Percentiles rank a stretch among this genome's conserved stretches.
phyloP scores from a whole-genome alignment of 2,329 filamentous ascomycete genomes.

The Aureobasidium sp. region DNA sequence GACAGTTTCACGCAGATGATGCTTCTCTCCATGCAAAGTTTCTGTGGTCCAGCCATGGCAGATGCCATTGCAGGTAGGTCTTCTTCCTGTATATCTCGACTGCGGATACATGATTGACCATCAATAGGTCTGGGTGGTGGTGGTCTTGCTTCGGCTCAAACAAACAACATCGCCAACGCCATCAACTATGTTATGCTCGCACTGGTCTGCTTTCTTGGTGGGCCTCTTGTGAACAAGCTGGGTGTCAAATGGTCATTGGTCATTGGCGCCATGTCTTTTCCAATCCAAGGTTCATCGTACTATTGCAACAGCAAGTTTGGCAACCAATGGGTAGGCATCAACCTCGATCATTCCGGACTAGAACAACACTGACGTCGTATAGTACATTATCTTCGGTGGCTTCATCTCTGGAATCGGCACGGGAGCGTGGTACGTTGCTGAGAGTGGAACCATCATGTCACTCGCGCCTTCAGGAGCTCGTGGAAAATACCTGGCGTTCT shows the following conservation, averaged over 20 bases:
- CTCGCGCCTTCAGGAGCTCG: constrained; percentile 6
- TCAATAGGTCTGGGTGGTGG: constrained; percentile 9
- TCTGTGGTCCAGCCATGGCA: constrained; percentile 12
- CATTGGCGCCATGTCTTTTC: constrained; percentile 10
- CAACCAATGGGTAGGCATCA: constrained; percentile 6
- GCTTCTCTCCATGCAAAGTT: constrained; percentile 37
- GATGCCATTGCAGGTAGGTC: constrained; percentile 10
- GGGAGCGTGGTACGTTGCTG: constrained; percentile 9
- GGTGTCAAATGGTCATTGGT: constrained; percentile 11
- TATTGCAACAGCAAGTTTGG: constrained; percentile 14
- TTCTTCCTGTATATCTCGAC: too few relatives aligned
- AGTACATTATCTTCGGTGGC: constrained; percentile 37
- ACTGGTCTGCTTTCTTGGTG: constrained; percentile 5
- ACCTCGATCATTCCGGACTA: neutral
- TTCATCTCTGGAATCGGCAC: constrained; percentile 19
- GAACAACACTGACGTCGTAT: constrained; percentile 31
- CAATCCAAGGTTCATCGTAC: constrained; percentile 9
- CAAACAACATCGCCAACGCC: constrained; percentile 4
- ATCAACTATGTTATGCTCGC: constrained; percentile 10
- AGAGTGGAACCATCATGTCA: constrained; percentile 4
- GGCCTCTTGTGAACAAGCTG: constrained; percentile 10
- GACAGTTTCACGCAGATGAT: constrained; percentile 44
- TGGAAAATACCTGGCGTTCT: constrained; percentile 10
- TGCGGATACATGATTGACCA: neutral
- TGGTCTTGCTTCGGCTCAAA: constrained; percentile 5